Conservation (phyloP, 2,329 filamentous ascomycete genomes). For the Claviceps fusiformis region DNA sequence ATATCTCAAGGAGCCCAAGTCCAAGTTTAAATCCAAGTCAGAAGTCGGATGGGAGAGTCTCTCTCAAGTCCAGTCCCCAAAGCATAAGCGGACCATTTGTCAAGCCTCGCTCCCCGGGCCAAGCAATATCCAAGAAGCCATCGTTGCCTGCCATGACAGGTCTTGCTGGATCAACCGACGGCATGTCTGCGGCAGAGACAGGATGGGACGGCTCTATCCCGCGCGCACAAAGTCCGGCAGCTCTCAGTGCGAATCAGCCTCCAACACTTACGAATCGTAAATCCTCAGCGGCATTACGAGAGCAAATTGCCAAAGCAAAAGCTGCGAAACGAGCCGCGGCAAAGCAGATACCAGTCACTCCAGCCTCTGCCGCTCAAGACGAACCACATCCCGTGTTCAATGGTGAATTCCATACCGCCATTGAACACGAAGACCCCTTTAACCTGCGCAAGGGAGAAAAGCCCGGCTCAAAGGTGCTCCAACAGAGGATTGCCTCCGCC, state of each 20-base stretch:
- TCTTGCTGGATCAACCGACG: slow-evolving; percentile 5
- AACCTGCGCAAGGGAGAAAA: slow-evolving; percentile 48
- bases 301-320: slow-evolving; percentile 88
- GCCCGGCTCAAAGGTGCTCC: slow-evolving; percentile 51
- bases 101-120: slow-evolving; percentile 38
- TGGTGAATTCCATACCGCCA: slow-evolving; percentile 33
- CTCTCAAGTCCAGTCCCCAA: slow-evolving; percentile 31
- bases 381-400: slow-evolving; percentile 32
- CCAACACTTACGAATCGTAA: slow-evolving; percentile 31
- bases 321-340: slow-evolving; percentile 54
- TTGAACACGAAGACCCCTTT: slow-evolving; percentile 51
- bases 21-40: slow-evolving; percentile 25
- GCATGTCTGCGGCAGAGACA: slow-evolving; percentile 2
- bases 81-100: slow-evolving; percentile 30
- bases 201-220: slow-evolving; percentile 20
- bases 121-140: slow-evolving; percentile 42
- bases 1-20: slow-evolving; percentile 21
- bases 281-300: slow-evolving; percentile 68
- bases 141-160: slow-evolving; percentile 28
- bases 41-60: slow-evolving; percentile 10
- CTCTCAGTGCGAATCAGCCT: slow-evolving; percentile 7
- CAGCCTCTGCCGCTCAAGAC: slow-evolving; percentile 1
- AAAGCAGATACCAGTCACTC: slow-evolving; percentile 17
- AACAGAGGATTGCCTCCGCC: slow-evolving; percentile 58
- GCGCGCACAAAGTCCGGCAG: slow-evolving; percentile 9